Conservation (phyloP, 2,329 filamentous ascomycete species). For the Penicillium occitanis region DNA sequence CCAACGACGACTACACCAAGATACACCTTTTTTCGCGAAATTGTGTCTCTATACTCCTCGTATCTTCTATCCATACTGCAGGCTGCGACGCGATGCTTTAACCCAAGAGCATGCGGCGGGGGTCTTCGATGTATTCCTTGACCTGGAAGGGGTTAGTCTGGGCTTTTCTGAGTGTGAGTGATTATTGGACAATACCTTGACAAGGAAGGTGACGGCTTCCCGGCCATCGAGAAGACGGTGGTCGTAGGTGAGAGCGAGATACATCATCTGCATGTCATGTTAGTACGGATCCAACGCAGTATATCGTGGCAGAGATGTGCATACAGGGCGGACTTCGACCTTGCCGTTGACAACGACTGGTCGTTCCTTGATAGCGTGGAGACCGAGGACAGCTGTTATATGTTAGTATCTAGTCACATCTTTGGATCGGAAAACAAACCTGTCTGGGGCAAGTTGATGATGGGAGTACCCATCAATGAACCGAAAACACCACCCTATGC, state of each 20-base stretch:
- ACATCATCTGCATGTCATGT: constrained; percentile 75
- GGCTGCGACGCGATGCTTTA: neutral
- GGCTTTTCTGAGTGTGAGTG: neutral
- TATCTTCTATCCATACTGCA: neutral
- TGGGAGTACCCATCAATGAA: constrained; percentile 94
- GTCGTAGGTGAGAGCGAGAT: constrained; percentile 94
- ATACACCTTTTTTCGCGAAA: neutral
- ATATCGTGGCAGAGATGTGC: constrained; percentile 25
- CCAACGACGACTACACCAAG: neutral
- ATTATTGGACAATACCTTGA: constrained; percentile 60
- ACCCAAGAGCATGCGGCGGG: constrained; percentile 38
- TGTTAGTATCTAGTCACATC: constrained; percentile 24
- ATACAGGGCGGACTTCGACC: constrained; percentile 80
- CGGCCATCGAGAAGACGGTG: constrained; percentile 92
- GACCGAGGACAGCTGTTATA: constrained; percentile 69
- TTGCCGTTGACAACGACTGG: constrained; percentile 89
- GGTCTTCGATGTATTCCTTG: constrained; percentile 97
- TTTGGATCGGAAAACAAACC: constrained; percentile 39
- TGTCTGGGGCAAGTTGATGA: constrained; percentile 95
- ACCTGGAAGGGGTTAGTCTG: constrained; percentile 46
- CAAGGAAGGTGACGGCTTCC: constrained; percentile 92
- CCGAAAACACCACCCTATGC: constrained; percentile 81
- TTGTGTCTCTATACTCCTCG: constrained; percentile 2
- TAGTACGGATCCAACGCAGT: constrained; percentile 12
- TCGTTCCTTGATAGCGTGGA: constrained; percentile 95